phyloP scores from a whole-genome alignment of 2,329 filamentous ascomycete species.

The Nannizzia gypsea region DNA sequence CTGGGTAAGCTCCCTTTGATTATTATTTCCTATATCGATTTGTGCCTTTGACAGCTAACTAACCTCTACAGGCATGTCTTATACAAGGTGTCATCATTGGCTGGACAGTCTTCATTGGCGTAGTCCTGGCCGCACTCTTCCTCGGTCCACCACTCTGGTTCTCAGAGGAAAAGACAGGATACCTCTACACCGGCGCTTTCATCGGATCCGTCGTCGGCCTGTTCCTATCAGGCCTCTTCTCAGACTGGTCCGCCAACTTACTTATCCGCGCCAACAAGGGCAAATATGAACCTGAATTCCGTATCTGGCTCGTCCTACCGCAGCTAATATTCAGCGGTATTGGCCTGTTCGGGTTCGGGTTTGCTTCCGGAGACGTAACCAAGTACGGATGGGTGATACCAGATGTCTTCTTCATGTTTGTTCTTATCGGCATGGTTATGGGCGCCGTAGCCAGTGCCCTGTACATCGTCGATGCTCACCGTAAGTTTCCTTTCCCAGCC shows the following conservation, averaged over 20 bases:
- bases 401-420: constrained; percentile 69
- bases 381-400: constrained; percentile 62
- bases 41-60: constrained; percentile 4
- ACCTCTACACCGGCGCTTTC: constrained; percentile 76
- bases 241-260: constrained; percentile 58
- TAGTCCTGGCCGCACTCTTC: constrained; percentile 71
- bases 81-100: constrained; percentile 86
- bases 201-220: constrained; percentile 72
- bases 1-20: constrained; percentile 44
- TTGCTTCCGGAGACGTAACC: constrained; percentile 50
- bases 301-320: constrained; percentile 69
- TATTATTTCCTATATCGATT: too few relatives aligned
- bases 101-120: constrained; percentile 88
- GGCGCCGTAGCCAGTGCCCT: constrained; percentile 74
- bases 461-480: constrained; percentile 88
- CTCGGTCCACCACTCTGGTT: constrained; percentile 72
- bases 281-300: constrained; percentile 83
- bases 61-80: constrained; percentile 42
- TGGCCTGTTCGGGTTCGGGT: constrained; percentile 75
- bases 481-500: constrained; percentile 44
- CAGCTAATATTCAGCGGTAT: constrained; percentile 66
- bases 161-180: constrained; percentile 69
- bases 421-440: constrained; percentile 84
- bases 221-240: constrained; percentile 56
- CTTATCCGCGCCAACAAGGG: constrained; percentile 67